Base-by-base conservation (phyloP, 768 basidiomycete genomes). In the Rubroboletus satanas region DNA sequence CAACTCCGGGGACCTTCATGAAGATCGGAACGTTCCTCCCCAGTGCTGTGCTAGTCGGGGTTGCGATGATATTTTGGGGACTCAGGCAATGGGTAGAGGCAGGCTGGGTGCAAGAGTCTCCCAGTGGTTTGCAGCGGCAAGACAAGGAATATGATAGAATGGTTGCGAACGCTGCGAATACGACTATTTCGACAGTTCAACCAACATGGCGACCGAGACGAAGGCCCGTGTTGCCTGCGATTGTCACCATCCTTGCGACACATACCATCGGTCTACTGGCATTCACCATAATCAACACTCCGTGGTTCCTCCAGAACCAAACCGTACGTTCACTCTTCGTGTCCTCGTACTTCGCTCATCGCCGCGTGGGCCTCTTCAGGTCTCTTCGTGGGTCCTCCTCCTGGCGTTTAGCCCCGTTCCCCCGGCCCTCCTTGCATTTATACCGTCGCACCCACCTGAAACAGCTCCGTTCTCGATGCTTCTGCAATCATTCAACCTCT, bases 11-110 rank as follows among this genome's bases (percentile, higher is more conserved):
- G 6, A 79, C 77, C 2, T 97, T 96, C 73, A 80, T 93, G 62
- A 90, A 95, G 67, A 93, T 98, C 29, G 95, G 94, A 3, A 83
- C 77, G 62, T 99, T 92, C 71, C 79, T 99, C 7, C 95, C 96
- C 0, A 91, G 90, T 52, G 90, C 83, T 1, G 79, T 98, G 36
- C 68, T 98, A 4, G 79, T 97, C 51, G 90, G 91, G 36, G 80
- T 90, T 12, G 88, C 86, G 1, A 81, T 97, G 78, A 89, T 96
- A 71, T 83, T 97, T 61, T 80, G 82, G 38, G 97, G 96, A 0
- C 75, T 99, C 45, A 74, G 76, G 37, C 75, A 74, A 37, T 94
- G 89, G 94, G 80, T 82, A 9, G 77, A 79, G 37, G 82, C 82
- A 32, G 86, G 81, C 1, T 89, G 85, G 84, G 42, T 65, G n/a